Evolutionary conservation across 2,329 filamentous ascomycete genomes (phyloP), one percentile per base, ranked within the genome.

Genomic region (Monilinia aucupariae): DNA sequence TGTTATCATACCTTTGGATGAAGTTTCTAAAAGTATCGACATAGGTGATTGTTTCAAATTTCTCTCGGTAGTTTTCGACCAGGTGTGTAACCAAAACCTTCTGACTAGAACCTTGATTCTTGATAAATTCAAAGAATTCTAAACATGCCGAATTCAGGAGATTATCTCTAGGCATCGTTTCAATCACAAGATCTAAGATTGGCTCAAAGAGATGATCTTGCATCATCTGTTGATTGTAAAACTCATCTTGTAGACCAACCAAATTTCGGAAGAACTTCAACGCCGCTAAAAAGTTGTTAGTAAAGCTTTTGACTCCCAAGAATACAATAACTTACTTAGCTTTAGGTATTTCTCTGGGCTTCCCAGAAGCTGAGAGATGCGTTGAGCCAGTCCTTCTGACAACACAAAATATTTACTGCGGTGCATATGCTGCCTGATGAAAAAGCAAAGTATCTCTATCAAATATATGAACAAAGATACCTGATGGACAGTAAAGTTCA

Each of bases 221-320:
- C 32, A 88, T 89, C 69, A 97, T 84, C 70, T 96, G 88, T 61
- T 87, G 88, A 71, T 91, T 87, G 74, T 97, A 96, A 70, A 94
- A 96, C 61, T 96, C 91, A 73, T 97, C 93, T 71, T 94, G 88
- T 45, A 96, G 81, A 52, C 87, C 86, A 64, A 97, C 83, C 65
- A 96, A 84, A 51, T 90, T 90, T 41, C 93, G 89, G 78, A 97
- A 93, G 77, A 96, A 97, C 74, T 96, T 94, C 68, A 99, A 83
- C 7, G 92, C 91, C 70, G 91, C 90, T 92, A 63, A 4, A 4
- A 30, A 49, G 60, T 41, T 20, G 64, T 71, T 13, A 65, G 41
- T 61, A 48, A 55, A 25, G 25, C 10, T 41, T n/a, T 20, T 34
- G 15, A 15, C 12, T 39, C 32, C 20, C 9, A n/a, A 37, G 45